Conservation (phyloP, 495 filamentous ascomycete genomes). For the Penicillium waksmanii region DNA sequence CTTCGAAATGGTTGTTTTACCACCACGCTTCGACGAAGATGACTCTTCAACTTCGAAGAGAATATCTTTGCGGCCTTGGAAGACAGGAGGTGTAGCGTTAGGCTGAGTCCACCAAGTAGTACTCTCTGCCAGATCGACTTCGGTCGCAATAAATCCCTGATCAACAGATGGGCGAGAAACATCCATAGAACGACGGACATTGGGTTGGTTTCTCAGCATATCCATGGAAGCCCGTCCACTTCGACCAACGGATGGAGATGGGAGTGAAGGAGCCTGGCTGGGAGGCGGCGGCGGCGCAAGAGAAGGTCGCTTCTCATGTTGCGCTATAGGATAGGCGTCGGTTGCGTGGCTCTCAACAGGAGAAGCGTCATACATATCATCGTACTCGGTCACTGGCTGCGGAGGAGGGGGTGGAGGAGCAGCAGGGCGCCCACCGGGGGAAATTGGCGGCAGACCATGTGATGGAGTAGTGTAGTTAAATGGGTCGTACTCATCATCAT, state of each 20-base stretch:
- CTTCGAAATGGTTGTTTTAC: slow-evolving; percentile 71
- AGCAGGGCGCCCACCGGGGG: slow-evolving; percentile 29
- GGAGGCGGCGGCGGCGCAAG: slow-evolving; percentile 36
- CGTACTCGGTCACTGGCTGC: slow-evolving; percentile 40
- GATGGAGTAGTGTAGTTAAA: slow-evolving; percentile 65
- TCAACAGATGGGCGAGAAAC: slow-evolving; percentile 67
- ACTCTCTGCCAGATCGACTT: slow-evolving; percentile 74
- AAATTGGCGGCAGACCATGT: slow-evolving; percentile 34
- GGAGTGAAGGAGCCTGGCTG: slow-evolving; percentile 42
- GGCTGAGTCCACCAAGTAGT: slow-evolving; percentile 85
- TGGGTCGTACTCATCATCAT: slow-evolving; percentile 74
- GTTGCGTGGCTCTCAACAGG: slow-evolving; percentile 50
- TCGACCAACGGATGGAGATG: slow-evolving; percentile 47
- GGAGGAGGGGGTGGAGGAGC: slow-evolving; percentile 36
- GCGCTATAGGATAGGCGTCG: slow-evolving; percentile 48
- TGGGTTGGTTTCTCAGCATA: slow-evolving; percentile 53
- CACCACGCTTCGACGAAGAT: slow-evolving; percentile 65
- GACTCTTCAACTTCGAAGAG: slow-evolving; percentile 83
- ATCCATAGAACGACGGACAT: slow-evolving; percentile 74
- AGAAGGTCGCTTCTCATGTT: slow-evolving; percentile 36
- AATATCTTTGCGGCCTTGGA: slow-evolving; percentile 83
- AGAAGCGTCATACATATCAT: slow-evolving; percentile 57
- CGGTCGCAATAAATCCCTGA: slow-evolving; percentile 79
- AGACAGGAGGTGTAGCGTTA: slow-evolving; percentile 70
- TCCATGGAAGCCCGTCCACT: slow-evolving; percentile 71